Base-by-base conservation (phyloP, 345 rosid species). In the Moricandia arvensis region DNA sequence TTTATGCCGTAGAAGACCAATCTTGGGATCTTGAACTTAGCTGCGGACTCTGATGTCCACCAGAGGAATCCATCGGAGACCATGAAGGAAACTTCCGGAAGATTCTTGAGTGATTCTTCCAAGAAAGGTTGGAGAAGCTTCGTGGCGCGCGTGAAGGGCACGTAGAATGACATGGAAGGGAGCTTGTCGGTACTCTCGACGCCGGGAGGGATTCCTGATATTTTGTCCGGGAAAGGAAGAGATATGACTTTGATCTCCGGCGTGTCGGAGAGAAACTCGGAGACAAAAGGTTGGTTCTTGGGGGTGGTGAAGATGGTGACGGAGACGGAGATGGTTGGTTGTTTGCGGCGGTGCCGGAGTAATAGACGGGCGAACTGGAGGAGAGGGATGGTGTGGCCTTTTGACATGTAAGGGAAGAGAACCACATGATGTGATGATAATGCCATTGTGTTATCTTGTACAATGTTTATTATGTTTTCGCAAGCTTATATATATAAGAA, bases 341-440 rank as follows among this genome's bases (percentile, higher is more conserved):
- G 27, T 53, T 37, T 10, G 54, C 31, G 15, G 29, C 29, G 21
- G 53, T 76, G 88, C 73, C 71, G 82, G 82, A 87, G 89, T 69
- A 93, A 87, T 74, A 81, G 87, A 69, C 80, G 88, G 29, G 86
- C 88, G 0, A 93, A 66, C 73, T 77, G 84, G 77, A 93, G 87
- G 75, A 90, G 75, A 29, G 98, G 96, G 37, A 90, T 87, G n/a
- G 80, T 86, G 75, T 93, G 96, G 59, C 98, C 90, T 78, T 90
- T 88, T 5, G 94, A 83, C 94, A 89, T 86, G 88, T 85, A 93
- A 11, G 98, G 96, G 80, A 86, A 86, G 59, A 93, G 69, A 62
- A 86, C 79, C 12, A 80, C 87, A 69, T 93, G 91, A 2, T 69
- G 30, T 31, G 72, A 33, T 31, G 68, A 65, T 5, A 17, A 24